Base-by-base conservation (phyloP, 768 basidiomycete species). In the Gloeopeniophorella convolvens region DNA sequence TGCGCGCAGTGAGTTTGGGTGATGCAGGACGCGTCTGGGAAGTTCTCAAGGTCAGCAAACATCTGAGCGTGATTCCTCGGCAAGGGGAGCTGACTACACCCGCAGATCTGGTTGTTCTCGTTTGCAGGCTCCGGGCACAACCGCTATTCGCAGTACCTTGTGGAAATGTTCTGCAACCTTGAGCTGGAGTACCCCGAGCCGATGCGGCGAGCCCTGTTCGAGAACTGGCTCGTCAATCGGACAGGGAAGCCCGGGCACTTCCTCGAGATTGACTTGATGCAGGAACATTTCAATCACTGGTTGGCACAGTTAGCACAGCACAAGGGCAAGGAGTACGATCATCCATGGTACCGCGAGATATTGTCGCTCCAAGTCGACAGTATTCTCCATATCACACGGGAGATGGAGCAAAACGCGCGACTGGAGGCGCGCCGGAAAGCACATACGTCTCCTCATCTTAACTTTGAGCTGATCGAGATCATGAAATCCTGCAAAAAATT, bases 281-380 rank as follows among this genome's bases (percentile, higher is more conserved):
- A 70, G 45, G 69, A 70, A 44, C 62, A 64, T 33, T 60, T 67
- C 42, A 68, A 70, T 40, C 55, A 58, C 8, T 56, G 63, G 16
- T 59, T 69, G 13, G 63, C 68, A 27, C 47, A 48, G 10, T 23
- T 49, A 5, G 53, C 47, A 5, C 41, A 56, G 42, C 45, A 48
- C 18, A 45, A 45, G 13, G 32, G 50, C 12, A 40, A 47, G 15
- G 62, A 64, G 4, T 68, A 64, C 56, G 67, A 61, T 8, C 54
- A 55, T 16, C n/a, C 49, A 5, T 66, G 63, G 46, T 57, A 68
- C 16, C 63, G 66, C 12, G 36, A 62, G 15, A 47, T 63, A 11
- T 51, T 62, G 35, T 62, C 66, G 9, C 64, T 62, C 0, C 69
- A 70, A 42, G 37, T 68, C 4, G 63, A 65, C 34, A 59, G 66